Evolutionary conservation across 176 grass and related monocot genomes (phyloP), one percentile per base, ranked within the genome.

Genomic region (Oryza rufipogon): DNA sequence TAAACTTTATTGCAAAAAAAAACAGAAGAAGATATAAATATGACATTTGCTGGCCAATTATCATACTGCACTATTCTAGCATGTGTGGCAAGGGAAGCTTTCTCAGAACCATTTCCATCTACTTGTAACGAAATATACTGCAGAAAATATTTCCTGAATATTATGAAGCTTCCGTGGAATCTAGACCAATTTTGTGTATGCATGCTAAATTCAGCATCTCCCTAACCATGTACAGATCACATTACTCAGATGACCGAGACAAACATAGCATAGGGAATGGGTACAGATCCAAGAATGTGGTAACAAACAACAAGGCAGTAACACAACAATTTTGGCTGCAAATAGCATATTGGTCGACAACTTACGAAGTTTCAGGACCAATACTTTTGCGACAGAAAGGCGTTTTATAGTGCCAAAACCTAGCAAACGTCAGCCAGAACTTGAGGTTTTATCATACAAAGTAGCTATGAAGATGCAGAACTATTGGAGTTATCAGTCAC

Each of bases 321-420:
- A 77, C 6, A 64, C 26, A 64, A 63, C 44, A 39, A 36, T 42
- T 34, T 61, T 64, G 75, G n/a, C 75, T 26, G 3, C 15, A 77
- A 64, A 77, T 39, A 64, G 75, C 16, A 23, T 52, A 41, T 63
- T 63, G 19, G 19, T 63, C 19, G 25, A 77, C 33, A 63, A 14
- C 33, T 77, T 77, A 12, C 11, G 20, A 33, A 41, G 74, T 77
- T 77, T 20, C 11, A 77, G 60, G 54, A 77, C 20, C 34, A 58
- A 77, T 12, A 7, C 54, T 64, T 77, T 20, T 64, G 20, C 3
- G 4, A 38, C 41, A 22, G 41, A 46, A 7, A 72, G 11, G 20
- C 38, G 14, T 26, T 47, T 47, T 45, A 15, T 47, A 46, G 39
- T 25, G 20, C 11, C 4, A 71, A 66, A 48, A 48, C 71, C 45